Evolutionary conservation across 345 rosid genomes (phyloP).

Genomic region (Carallia brachiata): DNA sequence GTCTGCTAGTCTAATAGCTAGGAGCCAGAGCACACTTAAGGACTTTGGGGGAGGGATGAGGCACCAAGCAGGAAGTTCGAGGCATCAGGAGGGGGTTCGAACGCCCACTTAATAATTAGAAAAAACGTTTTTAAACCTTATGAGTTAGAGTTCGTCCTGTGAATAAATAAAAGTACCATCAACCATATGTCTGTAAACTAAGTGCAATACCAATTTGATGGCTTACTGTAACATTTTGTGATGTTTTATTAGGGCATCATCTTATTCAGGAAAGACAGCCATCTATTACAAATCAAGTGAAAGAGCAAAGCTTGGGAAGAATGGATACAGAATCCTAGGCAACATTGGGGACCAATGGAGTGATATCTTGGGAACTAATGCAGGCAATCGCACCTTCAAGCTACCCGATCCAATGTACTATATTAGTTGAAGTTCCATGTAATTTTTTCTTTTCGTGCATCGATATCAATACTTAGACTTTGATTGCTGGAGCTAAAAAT

Average conservation of each 20-base stretch:
- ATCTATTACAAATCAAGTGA: slow-evolving; percentile 32
- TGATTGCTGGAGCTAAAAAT: background rate
- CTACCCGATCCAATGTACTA: slow-evolving; percentile 49
- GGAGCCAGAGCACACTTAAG: no score
- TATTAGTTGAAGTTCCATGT: slow-evolving; percentile 20
- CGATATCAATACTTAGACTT: background rate
- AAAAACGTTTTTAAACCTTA: no score
- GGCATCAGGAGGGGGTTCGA: no score
- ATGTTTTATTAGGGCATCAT: slow-evolving; percentile 19
- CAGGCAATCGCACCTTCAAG: slow-evolving; percentile 42
- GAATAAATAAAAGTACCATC: no score
- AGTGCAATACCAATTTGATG: no score
- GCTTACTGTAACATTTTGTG: background rate
- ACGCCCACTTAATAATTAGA: no score
- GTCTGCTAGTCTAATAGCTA: no score
- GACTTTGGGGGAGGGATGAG: no score
- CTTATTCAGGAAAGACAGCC: slow-evolving; percentile 27
- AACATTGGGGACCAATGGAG: slow-evolving; percentile 55
- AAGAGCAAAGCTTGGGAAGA: slow-evolving; percentile 26
- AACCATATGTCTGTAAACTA: no score
- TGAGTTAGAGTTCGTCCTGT: no score
- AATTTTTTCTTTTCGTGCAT: background rate
- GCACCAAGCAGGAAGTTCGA: no score
- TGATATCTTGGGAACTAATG: slow-evolving; percentile 29
- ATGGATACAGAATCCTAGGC: slow-evolving; percentile 42